phyloP scores from a whole-genome alignment of 352 stramenopile species.

The Thraustotheca clavata region DNA sequence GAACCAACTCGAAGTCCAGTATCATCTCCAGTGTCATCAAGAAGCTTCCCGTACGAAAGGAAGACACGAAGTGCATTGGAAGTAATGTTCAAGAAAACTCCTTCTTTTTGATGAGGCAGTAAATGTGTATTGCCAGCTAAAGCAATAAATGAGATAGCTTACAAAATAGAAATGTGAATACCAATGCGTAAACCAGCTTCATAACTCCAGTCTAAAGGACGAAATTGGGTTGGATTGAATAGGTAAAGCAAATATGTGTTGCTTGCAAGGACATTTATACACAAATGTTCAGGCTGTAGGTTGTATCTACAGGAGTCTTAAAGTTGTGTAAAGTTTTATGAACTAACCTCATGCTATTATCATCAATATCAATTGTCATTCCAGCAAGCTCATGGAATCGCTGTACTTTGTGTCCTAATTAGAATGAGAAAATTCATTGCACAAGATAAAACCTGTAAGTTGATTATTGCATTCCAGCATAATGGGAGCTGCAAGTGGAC shows the following conservation, averaged over 20 bases:
- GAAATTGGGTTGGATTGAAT: constrained; percentile 77
- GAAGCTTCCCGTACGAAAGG: constrained; percentile 74
- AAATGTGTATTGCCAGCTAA: constrained; percentile 24
- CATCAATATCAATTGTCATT: constrained; percentile 79
- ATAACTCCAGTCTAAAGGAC: constrained; percentile 77
- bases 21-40: constrained; percentile 21
- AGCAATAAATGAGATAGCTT: neutral
- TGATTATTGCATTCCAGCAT: constrained; percentile 33
- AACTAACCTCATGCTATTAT: constrained; percentile 75
- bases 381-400: constrained; percentile 77
- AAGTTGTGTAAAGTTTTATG: constrained; percentile 27
- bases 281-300: constrained; percentile 31
- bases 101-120: constrained; percentile 59
- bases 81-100: constrained; percentile 68
- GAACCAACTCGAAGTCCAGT: neutral
- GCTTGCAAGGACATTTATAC: constrained; percentile 72
- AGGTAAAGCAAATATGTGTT: constrained; percentile 84
- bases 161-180: neutral
- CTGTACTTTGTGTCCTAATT: constrained; percentile 30
- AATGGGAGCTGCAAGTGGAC: constrained; percentile 51
- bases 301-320: neutral
- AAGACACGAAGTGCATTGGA: constrained; percentile 66
- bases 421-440: constrained; percentile 1
- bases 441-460: neutral
- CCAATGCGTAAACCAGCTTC: constrained; percentile 55